Evolutionary conservation across 495 filamentous ascomycete species (phyloP), one percentile per base, ranked within the genome.

Genomic region (Thozetella sp.): DNA sequence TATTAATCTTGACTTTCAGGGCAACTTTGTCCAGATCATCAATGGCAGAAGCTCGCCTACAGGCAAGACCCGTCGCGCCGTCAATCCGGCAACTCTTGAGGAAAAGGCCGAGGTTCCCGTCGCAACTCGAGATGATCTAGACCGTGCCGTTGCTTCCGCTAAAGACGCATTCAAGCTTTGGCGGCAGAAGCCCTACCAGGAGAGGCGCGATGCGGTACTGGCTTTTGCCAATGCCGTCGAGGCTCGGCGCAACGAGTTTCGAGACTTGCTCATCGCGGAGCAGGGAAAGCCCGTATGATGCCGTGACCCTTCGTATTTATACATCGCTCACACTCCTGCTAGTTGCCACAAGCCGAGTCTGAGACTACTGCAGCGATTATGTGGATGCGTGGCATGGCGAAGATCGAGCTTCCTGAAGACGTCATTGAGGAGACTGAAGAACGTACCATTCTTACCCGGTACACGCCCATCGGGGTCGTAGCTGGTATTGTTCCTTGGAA

Each of bases 401-500:
- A 6, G 15, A 6, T 37, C 6, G 30, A 37, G 15, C 30, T 37
- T 15, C 6, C 6, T 6, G 30, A 37, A 6, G 30, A 37, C 6
- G 15, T 37, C 6, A 37, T 37, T 15, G 6, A 37, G 30, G 30
- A 37, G 30, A 15, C 6, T 37, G 30, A 37, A 37, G 15, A 37
- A 6, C 6, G 15, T 6, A 6, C 6, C 6, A 37, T 37, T 37
- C 6, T 75, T 6, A 72, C 70, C n/a, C 66, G 69, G 1, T 74
- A 80, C 56, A 61, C 61, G 9, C 80, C 81, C 0, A 62, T 82
- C 9, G 81, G 81, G 13, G 72, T 83, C 15, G 67, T 65, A 9
- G 75, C 54, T 2, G 80, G 69, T 22, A 81, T 83, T 23, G 64
- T 73, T 3, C 83, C 84, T 6, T 86, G 83, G 81, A 87, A 86